These are phyloP conservation scores for Leccinum rimulosum DNA, from an alignment of 768 basidiomycete species.

Conservation along the genomic window DNA sequence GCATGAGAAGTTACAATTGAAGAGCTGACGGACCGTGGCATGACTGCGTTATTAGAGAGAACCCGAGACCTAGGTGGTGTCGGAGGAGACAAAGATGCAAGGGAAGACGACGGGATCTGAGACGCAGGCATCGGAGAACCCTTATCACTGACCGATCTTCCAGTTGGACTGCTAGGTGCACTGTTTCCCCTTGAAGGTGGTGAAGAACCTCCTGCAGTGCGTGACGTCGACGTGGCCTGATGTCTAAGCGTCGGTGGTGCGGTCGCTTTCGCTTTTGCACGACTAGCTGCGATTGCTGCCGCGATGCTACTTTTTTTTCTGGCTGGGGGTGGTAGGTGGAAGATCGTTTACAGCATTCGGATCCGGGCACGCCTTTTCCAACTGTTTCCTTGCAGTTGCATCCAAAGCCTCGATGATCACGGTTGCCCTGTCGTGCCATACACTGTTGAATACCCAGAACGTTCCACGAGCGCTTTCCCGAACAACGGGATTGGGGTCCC, in stretches of 20 bases:
- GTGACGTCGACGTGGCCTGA: slow-evolving; percentile 73
- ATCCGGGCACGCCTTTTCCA: slow-evolving; percentile 82
- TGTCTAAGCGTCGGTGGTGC: slow-evolving; percentile 79
- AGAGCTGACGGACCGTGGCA: slow-evolving; percentile 46
- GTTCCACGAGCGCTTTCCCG: slow-evolving; percentile 65
- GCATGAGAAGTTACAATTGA: slow-evolving; percentile 35
- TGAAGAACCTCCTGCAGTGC: slow-evolving; percentile 45
- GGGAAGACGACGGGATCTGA: slow-evolving; percentile 49
- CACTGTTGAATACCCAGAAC: slow-evolving; percentile 77
- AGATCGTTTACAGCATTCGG: slow-evolving; percentile 40
- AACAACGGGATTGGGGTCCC: slow-evolving; percentile 78
- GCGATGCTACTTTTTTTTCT: slow-evolving; percentile 80
- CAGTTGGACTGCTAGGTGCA: slow-evolving; percentile 42
- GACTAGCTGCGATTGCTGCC: slow-evolving; percentile 85
- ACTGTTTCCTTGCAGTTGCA: slow-evolving; percentile 64
- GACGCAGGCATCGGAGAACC: slow-evolving; percentile 37
- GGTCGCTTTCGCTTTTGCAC: slow-evolving; percentile 79
- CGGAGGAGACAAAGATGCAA: slow-evolving; percentile 47
- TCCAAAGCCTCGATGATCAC: slow-evolving; percentile 69
- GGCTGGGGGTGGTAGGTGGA: slow-evolving; percentile 51
- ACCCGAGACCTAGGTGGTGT: slow-evolving; percentile 41
- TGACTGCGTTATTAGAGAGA: slow-evolving; percentile 34
- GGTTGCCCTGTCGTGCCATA: slow-evolving; percentile 74
- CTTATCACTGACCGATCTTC: slow-evolving; percentile 40
- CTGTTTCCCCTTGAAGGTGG: slow-evolving; percentile 39